These are phyloP conservation scores for Elsinoe arachidis DNA, from an alignment of 2,329 filamentous ascomycete species.

Conservation along the genomic window DNA sequence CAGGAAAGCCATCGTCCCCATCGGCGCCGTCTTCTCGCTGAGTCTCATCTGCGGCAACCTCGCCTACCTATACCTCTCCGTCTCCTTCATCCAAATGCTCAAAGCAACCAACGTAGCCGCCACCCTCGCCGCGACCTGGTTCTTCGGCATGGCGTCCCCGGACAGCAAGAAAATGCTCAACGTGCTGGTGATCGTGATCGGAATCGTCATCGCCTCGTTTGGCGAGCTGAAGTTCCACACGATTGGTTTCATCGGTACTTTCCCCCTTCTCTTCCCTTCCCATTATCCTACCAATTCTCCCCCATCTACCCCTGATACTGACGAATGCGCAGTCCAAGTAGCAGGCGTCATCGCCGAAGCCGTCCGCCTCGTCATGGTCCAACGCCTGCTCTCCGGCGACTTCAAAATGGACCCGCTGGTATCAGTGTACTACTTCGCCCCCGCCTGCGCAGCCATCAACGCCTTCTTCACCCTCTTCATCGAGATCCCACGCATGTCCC, in stretches of 20 bases:
- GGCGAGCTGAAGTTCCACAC: slow-evolving; percentile 92
- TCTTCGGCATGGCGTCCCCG: slow-evolving; percentile 71
- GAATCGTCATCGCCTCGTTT: slow-evolving; percentile 87
- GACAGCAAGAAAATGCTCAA: slow-evolving; percentile 85
- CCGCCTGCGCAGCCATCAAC: slow-evolving; percentile 77
- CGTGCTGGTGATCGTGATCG: slow-evolving; percentile 87
- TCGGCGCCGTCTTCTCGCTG: slow-evolving; percentile 91
- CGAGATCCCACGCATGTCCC: slow-evolving; percentile 61
- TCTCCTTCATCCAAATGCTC: slow-evolving; percentile 98
- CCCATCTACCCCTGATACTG: too few species aligned
- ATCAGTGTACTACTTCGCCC: slow-evolving; percentile 83
- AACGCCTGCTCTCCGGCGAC: slow-evolving; percentile 71
- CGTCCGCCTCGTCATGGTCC: slow-evolving; percentile 73
- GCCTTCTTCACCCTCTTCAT: slow-evolving; percentile 61
- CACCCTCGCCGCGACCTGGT: slow-evolving; percentile 83
- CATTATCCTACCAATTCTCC: too few species aligned
- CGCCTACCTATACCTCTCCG: slow-evolving; percentile 89
- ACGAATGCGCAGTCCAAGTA: slow-evolving; percentile 51
- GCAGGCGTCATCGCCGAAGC: slow-evolving; percentile 75
- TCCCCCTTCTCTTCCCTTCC: too few species aligned
- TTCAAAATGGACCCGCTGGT: slow-evolving; percentile 90
- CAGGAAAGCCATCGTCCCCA: slow-evolving; percentile 82
- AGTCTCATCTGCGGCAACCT: slow-evolving; percentile 94
- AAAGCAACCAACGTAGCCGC: slow-evolving; percentile 96
- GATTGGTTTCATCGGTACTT: slow-evolving; percentile 53